These are phyloP conservation scores for Ceratobasidium sp. DNA, from an alignment of 1,284 basidiomycete genomes.

Conservation along the genomic window DNA sequence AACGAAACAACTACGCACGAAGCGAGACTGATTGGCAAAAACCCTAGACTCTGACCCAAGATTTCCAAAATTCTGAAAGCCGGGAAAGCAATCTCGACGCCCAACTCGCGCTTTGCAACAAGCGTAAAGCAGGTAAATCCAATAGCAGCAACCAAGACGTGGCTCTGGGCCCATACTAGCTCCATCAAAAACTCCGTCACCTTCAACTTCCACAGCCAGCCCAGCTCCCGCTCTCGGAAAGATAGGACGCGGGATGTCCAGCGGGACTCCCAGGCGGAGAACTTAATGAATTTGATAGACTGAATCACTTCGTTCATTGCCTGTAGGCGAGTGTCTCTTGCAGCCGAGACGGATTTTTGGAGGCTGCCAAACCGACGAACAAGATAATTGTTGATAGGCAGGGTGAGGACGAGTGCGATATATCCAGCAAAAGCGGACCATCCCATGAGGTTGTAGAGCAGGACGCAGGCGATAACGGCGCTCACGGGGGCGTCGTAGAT, in stretches of 20 bases:
- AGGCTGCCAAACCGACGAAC: constrained; percentile 59
- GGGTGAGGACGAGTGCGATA: constrained; percentile 34
- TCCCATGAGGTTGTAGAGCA: constrained; percentile 47
- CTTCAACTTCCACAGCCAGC: constrained; percentile 29
- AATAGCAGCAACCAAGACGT: constrained; percentile 39
- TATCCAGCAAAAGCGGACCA: constrained; percentile 46
- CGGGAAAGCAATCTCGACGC: constrained; percentile 46
- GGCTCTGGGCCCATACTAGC: constrained; percentile 43
- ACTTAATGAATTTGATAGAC: constrained; percentile 48
- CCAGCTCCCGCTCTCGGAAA: constrained; percentile 35
- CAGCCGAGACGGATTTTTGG: constrained; percentile 25
- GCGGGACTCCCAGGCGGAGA: constrained; percentile 46
- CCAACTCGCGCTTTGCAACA: constrained; percentile 35
- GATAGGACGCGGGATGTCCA: constrained; percentile 41
- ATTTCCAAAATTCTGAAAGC: constrained; percentile 42
- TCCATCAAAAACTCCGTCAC: constrained; percentile 5
- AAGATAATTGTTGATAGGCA: constrained; percentile 43
- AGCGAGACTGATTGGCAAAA: constrained; percentile 47
- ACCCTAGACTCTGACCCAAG: constrained; percentile 38
- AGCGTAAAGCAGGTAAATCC: constrained; percentile 44
- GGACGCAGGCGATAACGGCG: constrained; percentile 24
- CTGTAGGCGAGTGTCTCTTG: constrained; percentile 25
- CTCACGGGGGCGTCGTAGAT: constrained; percentile 55
- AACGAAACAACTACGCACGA: constrained; percentile 14
- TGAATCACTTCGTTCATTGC: constrained; percentile 47